These are phyloP conservation scores for Neonectria punicea DNA, from an alignment of 2,329 filamentous ascomycete species.

Conservation along the genomic window DNA sequence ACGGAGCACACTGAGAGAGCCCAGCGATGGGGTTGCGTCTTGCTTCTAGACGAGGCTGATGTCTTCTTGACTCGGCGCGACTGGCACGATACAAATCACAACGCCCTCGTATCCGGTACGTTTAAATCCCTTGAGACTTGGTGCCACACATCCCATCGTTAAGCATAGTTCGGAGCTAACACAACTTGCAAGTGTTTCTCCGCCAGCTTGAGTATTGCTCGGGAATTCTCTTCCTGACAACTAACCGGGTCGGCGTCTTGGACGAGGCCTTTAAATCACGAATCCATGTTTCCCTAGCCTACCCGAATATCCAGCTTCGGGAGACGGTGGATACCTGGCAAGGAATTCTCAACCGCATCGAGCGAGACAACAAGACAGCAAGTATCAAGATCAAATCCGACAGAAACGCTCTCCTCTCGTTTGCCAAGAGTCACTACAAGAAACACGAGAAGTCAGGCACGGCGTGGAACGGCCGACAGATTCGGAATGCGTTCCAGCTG, in stretches of 20 bases:
- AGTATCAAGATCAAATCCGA: slow-evolving; percentile 12
- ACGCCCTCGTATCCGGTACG: slow-evolving; percentile 17
- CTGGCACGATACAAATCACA: background rate
- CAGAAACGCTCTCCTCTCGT: slow-evolving; percentile 1
- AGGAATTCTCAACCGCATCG: background rate
- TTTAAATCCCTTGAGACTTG: too few species aligned
- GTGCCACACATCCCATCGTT: too few species aligned
- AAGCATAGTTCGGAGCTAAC: too few species aligned
- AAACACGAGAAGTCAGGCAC: background rate
- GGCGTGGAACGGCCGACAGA: slow-evolving; percentile 21
- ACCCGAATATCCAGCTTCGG: background rate
- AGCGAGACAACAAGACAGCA: background rate
- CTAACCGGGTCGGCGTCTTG: slow-evolving; percentile 9
- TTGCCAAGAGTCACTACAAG: slow-evolving; percentile 8
- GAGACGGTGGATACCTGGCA: slow-evolving; percentile 6
- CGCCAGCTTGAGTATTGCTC: slow-evolving; percentile 14
- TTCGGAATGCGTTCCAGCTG: slow-evolving; percentile 23
- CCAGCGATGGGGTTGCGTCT: slow-evolving; percentile 10
- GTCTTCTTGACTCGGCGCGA: background rate
- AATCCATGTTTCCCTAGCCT: slow-evolving; percentile 6
- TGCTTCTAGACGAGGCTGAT: background rate
- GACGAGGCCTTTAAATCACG: slow-evolving; percentile 19
- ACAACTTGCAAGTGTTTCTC: slow-evolving; percentile 9
- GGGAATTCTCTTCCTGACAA: slow-evolving; percentile 14
- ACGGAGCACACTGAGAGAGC: background rate